Evolutionary conservation across 371 early-diverging fungal genomes (phyloP), one percentile per base, ranked within the genome.

Genomic region (Mortierella sp.): DNA sequence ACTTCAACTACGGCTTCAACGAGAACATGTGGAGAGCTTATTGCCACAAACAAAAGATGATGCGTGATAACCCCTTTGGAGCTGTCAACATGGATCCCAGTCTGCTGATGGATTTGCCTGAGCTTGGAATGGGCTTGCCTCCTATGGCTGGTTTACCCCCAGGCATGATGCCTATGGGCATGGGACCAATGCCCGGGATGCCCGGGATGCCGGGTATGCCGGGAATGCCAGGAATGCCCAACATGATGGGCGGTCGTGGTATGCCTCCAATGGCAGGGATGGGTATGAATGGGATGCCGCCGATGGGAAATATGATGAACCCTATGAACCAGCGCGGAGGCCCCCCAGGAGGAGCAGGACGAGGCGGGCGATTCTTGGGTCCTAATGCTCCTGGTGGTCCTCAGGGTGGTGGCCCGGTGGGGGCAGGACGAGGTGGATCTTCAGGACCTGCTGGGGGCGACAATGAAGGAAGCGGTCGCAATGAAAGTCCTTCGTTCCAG

Each of bases 1-100:
- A 97, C 81, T 99, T 99, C 83, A 99, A 99, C 78, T 99, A 95
- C 82, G 99, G 99, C 7, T 99, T 99, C 79, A 95, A 95, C 65
- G 98, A 99, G 79, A 80, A 82, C 4, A 95, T 94, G 17, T 99
- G 99, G 99, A 86, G 90, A 62, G 86, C 89, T 15, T 99, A 98
- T 80, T 92, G 93, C 66, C 84, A 84, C 15, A 95, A 94, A 78
- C 98, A 99, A 82, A 93, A 92, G 78, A 84, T 88, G 81, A 60
- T 94, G 62, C 82, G 96, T 21, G 94, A 94, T 2, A 60, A 70
- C 32, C 78, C 78, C 6, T 70, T 76, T 53, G 68, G 51, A 50
- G 70, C 62, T 65, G 28, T 76, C 27, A 70, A 70, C 19, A 51
- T 75, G 53, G 76, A 76, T 27, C 66, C 78, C 8, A 76, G 53